phyloP scores from a whole-genome alignment of 495 filamentous ascomycete genomes.

The Podospora appendiculata region DNA sequence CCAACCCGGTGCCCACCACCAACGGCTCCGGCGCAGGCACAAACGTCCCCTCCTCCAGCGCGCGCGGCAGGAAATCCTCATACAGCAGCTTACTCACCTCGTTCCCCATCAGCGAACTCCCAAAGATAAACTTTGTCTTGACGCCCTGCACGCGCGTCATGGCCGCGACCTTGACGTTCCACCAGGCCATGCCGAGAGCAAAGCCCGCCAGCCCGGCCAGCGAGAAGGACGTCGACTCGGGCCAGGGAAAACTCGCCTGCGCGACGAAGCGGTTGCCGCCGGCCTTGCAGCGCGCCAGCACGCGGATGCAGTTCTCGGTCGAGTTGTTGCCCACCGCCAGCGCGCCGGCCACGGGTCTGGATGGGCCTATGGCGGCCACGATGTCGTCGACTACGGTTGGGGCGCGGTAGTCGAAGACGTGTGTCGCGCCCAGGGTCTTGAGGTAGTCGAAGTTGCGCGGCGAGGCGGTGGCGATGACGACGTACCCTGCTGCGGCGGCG shows the following conservation, averaged over 20 bases:
- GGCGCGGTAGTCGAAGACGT: conserved; percentile 52
- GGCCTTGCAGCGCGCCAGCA: background rate
- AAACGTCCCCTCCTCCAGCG: conserved; percentile 22
- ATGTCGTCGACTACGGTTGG: conserved; percentile 23
- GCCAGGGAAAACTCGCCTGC: no score
- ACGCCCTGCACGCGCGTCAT: conserved; percentile 6
- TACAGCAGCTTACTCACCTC: conserved; percentile 30
- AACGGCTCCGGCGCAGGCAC: conserved; percentile 21
- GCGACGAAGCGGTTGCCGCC: no score
- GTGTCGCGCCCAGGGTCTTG: conserved; percentile 44
- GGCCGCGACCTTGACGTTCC: no score
- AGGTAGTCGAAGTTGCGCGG: conserved; percentile 46
- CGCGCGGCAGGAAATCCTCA: conserved; percentile 24
- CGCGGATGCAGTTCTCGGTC: background rate
- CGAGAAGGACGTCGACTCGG: no score
- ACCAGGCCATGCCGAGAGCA: no score
- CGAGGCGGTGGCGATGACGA: conserved; percentile 49
- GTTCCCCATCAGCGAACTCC: conserved; percentile 11
- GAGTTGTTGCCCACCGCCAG: background rate
- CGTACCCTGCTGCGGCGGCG: conserved; percentile 47
- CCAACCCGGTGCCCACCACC: conserved; percentile 31
- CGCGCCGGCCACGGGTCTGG: conserved; percentile 10
- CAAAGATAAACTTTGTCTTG: conserved; percentile 8
- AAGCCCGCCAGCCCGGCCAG: no score
- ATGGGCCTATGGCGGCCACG: conserved; percentile 19